Percentiles rank a stretch among this genome's conserved stretches.
Evolutionary conservation across 176 grass and related monocot genomes (phyloP).

Genomic region (Phoenix dactylifera): DNA sequence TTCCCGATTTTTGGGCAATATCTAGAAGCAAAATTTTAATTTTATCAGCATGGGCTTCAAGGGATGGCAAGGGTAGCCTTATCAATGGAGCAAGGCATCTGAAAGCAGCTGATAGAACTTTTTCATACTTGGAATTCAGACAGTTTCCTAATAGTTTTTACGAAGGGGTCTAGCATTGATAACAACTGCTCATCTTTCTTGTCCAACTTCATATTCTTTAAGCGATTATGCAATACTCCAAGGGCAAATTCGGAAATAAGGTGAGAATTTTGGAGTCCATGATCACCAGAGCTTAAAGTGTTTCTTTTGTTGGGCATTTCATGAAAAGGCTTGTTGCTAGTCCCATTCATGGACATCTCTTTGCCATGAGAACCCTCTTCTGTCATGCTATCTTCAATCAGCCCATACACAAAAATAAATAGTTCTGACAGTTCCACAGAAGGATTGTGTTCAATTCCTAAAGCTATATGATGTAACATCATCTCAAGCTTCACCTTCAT

Average conservation of each 20-base stretch:
- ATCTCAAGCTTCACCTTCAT: slow-evolving; percentile 56
- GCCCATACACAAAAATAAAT: slow-evolving; percentile 63
- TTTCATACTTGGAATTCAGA: slow-evolving; percentile 75
- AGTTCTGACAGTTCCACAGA: slow-evolving; percentile 56
- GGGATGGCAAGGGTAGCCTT: slow-evolving; percentile 72
- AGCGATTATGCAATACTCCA: slow-evolving; percentile 47
- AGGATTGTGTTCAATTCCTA: slow-evolving; percentile 79
- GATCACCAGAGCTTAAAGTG: slow-evolving; percentile 13
- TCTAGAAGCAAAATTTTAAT: slow-evolving; percentile 81
- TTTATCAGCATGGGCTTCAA: slow-evolving; percentile 45
- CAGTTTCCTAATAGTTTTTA: slow-evolving; percentile 61
- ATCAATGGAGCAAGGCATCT: slow-evolving; percentile 72
- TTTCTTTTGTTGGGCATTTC: slow-evolving; percentile 10
- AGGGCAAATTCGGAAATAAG: slow-evolving; percentile 75
- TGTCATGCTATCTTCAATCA: slow-evolving; percentile 54
- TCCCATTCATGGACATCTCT: slow-evolving; percentile 19
- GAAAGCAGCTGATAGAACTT: slow-evolving; percentile 64
- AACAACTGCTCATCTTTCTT: slow-evolving; percentile 61
- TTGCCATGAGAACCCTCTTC: slow-evolving; percentile 30
- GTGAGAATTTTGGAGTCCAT: slow-evolving; percentile 47
- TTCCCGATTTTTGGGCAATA: slow-evolving; percentile 67
- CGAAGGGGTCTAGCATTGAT: slow-evolving; percentile 81
- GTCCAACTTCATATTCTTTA: slow-evolving; percentile 71
- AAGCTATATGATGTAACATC: slow-evolving; percentile 73
- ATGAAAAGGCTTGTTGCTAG: slow-evolving; percentile 22